Evolutionary conservation across 192 early-diverging fungal species (phyloP).

Genomic region (Backusella westeae): DNA sequence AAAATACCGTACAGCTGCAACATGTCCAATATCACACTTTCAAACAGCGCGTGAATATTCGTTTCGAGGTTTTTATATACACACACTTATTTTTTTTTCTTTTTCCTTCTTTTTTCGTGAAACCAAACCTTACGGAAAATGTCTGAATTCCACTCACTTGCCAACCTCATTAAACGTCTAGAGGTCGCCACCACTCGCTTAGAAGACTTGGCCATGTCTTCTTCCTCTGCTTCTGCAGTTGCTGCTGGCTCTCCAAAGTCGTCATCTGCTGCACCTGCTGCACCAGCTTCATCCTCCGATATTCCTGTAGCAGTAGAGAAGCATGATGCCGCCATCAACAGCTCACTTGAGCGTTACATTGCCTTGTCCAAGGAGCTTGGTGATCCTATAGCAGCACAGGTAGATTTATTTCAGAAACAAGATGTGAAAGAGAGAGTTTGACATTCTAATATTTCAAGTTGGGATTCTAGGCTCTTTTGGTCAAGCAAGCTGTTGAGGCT

Average conservation of each 20-base stretch:
- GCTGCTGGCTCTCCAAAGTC: slow-evolving; percentile 36
- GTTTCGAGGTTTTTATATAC: not conserved
- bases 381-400: slow-evolving; percentile 57
- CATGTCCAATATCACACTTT: not conserved
- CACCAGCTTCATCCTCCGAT: slow-evolving; percentile 21
- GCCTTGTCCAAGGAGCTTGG: slow-evolving; percentile 51
- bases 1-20: no score
- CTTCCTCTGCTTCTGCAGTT: slow-evolving; percentile 44
- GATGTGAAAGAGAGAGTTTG: not conserved
- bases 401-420: slow-evolving; percentile 6
- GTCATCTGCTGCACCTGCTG: slow-evolving; percentile 30
- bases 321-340: slow-evolving; percentile 50
- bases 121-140: slow-evolving; percentile 22
- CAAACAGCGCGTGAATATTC: not conserved
- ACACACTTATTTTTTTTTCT: not conserved
- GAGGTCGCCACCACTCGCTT: slow-evolving; percentile 90
- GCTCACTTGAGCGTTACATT: slow-evolving; percentile 43
- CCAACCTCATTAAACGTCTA: slow-evolving; percentile 82
- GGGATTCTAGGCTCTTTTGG: slow-evolving; percentile 45
- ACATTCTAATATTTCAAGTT: not conserved
- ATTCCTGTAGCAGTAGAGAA: slow-evolving; percentile 50
- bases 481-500: slow-evolving; percentile 62
- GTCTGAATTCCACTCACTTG: slow-evolving; percentile 58
- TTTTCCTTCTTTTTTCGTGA: not conserved
- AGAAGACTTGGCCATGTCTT: slow-evolving; percentile 75